Percentiles rank a stretch among this genome's conserved stretches.
phyloP scores from a whole-genome alignment of 2,329 filamentous ascomycete genomes.

The Pseudocercospora fuligena region DNA sequence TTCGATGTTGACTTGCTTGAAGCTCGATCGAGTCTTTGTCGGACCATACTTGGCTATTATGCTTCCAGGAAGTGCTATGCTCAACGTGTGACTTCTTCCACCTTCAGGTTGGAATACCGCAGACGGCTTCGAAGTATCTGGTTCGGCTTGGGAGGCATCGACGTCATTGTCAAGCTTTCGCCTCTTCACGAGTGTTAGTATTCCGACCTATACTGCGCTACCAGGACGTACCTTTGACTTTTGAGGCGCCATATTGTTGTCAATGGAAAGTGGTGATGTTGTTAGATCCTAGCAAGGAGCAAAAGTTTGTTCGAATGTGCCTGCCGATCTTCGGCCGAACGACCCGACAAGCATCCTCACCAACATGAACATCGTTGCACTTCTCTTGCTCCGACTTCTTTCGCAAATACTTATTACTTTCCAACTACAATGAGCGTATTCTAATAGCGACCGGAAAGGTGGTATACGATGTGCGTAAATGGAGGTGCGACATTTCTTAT shows the following conservation, averaged over 20 bases:
- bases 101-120: conserved; percentile 69
- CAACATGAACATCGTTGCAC: neutral
- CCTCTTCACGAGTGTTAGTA: conserved; percentile 23
- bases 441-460: neutral
- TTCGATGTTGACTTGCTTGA: neutral
- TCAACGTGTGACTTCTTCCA: conserved; percentile 74
- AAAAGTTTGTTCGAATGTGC: neutral
- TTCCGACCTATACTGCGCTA: neutral
- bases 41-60: conserved; percentile 70
- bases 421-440: neutral
- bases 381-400: neutral
- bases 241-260: conserved; percentile 23
- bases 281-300: neutral
- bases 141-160: conserved; percentile 17
- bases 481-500: neutral
- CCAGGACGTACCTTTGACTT: conserved; percentile 26
- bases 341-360: neutral
- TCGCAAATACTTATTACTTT: neutral
- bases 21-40: neutral
- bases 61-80: conserved; percentile 77
- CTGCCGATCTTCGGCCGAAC: neutral
- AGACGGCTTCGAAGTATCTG: conserved; percentile 69
- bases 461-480: neutral
- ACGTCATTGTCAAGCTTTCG: conserved; percentile 23
- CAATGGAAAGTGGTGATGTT: neutral